These are phyloP conservation scores for Pseudocercospora eumusae DNA, from an alignment of 2,329 filamentous ascomycete species.

Conservation along the genomic window DNA sequence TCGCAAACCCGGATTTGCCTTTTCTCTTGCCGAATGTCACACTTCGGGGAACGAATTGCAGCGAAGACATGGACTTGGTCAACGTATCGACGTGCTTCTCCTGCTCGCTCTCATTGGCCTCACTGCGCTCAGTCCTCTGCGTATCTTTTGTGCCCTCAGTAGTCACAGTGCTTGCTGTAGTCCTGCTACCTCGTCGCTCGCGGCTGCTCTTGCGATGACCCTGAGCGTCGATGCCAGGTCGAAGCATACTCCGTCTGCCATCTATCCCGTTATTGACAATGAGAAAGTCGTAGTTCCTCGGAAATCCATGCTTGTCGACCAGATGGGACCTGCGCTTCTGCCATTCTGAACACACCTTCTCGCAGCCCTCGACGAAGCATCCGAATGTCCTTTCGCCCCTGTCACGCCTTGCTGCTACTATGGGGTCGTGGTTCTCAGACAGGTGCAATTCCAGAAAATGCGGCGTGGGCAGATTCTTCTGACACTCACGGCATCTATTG, in stretches of 20 bases:
- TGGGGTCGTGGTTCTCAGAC: constrained; percentile 84
- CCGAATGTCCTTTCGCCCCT: constrained; percentile 87
- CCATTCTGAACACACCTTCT: constrained; percentile 77
- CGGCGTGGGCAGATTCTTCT: constrained; percentile 82
- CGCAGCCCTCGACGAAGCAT: constrained; percentile 88
- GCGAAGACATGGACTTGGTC: constrained; percentile 30
- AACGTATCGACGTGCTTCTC: constrained; percentile 18
- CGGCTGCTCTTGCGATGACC: constrained; percentile 39
- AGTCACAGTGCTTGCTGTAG: constrained; percentile 27
- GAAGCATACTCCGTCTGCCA: constrained; percentile 74
- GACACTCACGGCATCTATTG: constrained; percentile 82
- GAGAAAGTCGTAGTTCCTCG: constrained; percentile 80
- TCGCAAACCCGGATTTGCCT: constrained; percentile 32
- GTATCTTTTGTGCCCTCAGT: constrained; percentile 28
- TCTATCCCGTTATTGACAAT: constrained; percentile 90
- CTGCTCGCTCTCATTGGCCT: not conserved
- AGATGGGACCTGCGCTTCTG: constrained; percentile 85
- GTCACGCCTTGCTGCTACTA: constrained; percentile 70
- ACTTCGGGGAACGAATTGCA: constrained; percentile 30
- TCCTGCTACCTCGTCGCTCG: constrained; percentile 27
- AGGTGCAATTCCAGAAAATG: constrained; percentile 83
- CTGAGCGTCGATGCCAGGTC: constrained; percentile 49
- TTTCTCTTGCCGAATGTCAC: constrained; percentile 31
- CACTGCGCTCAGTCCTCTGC: constrained; percentile 14
- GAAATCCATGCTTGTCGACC: constrained; percentile 93